A percentile compares a stretch with the other conserved stretches of the same genome.
phyloP scores from a whole-genome alignment of 345 rosid genomes.

The Murraya paniculata region DNA sequence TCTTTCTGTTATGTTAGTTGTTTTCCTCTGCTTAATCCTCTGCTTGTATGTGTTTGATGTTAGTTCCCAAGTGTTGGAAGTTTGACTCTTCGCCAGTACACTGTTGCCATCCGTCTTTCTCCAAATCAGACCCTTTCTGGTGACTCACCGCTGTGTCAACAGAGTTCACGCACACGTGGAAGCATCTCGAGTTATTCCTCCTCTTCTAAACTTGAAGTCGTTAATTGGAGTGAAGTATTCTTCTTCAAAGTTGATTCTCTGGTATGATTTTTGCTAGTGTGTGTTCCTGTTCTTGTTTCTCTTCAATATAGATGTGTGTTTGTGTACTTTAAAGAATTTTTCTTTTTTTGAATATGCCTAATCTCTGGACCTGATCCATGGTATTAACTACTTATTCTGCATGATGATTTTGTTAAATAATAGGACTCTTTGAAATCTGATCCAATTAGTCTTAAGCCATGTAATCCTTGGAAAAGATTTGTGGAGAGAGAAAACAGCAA shows the following conservation, averaged over 20 bases:
- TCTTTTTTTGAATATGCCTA: background rate
- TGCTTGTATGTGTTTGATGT: constrained; percentile 28
- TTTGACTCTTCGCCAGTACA: constrained; percentile 63
- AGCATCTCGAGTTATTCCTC: constrained; percentile 41
- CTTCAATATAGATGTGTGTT: background rate
- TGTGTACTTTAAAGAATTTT: too few species aligned
- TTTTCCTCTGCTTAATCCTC: constrained; percentile 17
- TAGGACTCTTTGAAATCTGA: background rate
- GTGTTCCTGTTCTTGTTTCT: background rate
- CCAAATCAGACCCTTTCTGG: constrained; percentile 42
- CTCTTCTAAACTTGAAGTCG: constrained; percentile 51
- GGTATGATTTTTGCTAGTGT: constrained; percentile 35
- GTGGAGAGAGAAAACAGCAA: background rate
- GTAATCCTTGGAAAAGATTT: background rate
- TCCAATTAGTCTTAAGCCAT: background rate
- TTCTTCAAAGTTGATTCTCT: constrained; percentile 78
- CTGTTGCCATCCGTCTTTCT: constrained; percentile 56
- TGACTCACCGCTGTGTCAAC: constrained; percentile 55
- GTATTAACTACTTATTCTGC: background rate
- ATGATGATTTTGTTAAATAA: background rate
- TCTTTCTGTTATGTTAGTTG: background rate
- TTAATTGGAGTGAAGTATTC: constrained; percentile 84
- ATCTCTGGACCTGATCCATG: background rate
- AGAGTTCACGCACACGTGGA: constrained; percentile 90
- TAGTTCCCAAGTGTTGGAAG: constrained; percentile 66